phyloP scores from a whole-genome alignment of 768 basidiomycete species.

The Mycena sanguinolenta region DNA sequence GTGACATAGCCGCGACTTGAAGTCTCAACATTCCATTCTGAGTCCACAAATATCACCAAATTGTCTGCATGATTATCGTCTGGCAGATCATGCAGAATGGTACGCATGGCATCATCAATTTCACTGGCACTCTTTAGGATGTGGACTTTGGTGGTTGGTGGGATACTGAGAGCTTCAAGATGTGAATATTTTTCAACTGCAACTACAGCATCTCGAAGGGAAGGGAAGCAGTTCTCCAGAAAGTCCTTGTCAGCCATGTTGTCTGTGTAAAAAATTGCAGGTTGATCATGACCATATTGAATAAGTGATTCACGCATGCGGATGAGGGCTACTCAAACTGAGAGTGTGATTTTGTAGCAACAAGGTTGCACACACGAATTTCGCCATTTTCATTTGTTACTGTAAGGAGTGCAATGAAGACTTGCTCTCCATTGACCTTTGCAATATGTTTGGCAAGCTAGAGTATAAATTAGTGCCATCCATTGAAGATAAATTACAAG shows the following conservation, averaged over 20 bases:
- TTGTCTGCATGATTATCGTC: background rate
- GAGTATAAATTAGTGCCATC: too few relatives aligned
- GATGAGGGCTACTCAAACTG: conserved; percentile 44
- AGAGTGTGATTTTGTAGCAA: too few relatives aligned
- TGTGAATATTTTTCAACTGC: conserved; percentile 42
- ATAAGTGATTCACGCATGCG: conserved; percentile 41
- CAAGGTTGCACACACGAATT: too few relatives aligned
- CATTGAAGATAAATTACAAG: too few relatives aligned
- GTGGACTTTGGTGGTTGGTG: background rate
- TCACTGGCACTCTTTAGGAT: background rate
- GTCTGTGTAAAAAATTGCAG: conserved; percentile 32
- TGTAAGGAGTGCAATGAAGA: too few relatives aligned
- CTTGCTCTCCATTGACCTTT: too few relatives aligned
- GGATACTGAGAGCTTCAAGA: conserved; percentile 21
- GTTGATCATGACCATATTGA: conserved; percentile 20
- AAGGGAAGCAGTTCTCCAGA: conserved; percentile 35
- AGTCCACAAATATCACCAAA: conserved; percentile 1
- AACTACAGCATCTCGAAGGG: conserved; percentile 38
- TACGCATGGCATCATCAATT: background rate
- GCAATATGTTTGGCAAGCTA: too few relatives aligned
- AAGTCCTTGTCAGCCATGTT: conserved; percentile 39
- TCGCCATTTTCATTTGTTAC: too few relatives aligned
- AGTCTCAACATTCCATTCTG: conserved; percentile 6
- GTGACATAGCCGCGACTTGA: conserved; percentile 5
- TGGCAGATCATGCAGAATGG: conserved; percentile 11